Evolutionary conservation across 495 filamentous ascomycete genomes (phyloP), one percentile per base, ranked within the genome.

Genomic region (Recurvomyces mirabilis): DNA sequence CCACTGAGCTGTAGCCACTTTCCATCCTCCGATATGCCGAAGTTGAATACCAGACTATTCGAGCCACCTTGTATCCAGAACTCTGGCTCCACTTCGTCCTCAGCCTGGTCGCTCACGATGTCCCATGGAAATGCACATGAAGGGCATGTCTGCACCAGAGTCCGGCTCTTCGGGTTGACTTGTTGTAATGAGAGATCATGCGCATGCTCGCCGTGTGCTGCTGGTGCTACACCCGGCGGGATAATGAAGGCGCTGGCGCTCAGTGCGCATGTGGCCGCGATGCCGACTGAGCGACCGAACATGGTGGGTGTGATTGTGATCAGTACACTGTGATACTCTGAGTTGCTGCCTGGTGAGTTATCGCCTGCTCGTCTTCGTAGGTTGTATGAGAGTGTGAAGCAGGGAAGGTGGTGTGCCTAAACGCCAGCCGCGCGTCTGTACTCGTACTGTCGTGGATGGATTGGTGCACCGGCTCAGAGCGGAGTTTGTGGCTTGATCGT

Each of bases 21-120:
- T 1, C 45, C 50, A 41, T 53, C 50, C 10, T 48, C 43, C 11
- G 50, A 38, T 7, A 48, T 32, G 14, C 5, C 41, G 37, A 53
- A 38, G 24, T 48, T 21, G 15, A 48, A 24, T 6, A 44, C 5
- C 3, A 53, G 22, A 21, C 22, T 49, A 45, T 43, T 43, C 3
- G 36, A 37, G 32, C 50, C 38, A 18, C 45, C 39, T 26, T 43
- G 38, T 17, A 40, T 48, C 44, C 45, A 39, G 39, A 48, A 41
- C 1, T 29, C 14, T 11, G 43, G 33, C 4, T 38, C 39, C 7
- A 43, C 33, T 5, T 35, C 36, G 1, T 34, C 44, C 10, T 30
- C 19, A 20, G 35, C 30, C 15, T 35, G 14, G 25, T 9, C 21
- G n/a, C 22, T 44, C 10, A 19, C 39, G 9, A 38, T 13, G 13